Conservation (phyloP, 2,329 filamentous ascomycete genomes). For the Venturia asperata region DNA sequence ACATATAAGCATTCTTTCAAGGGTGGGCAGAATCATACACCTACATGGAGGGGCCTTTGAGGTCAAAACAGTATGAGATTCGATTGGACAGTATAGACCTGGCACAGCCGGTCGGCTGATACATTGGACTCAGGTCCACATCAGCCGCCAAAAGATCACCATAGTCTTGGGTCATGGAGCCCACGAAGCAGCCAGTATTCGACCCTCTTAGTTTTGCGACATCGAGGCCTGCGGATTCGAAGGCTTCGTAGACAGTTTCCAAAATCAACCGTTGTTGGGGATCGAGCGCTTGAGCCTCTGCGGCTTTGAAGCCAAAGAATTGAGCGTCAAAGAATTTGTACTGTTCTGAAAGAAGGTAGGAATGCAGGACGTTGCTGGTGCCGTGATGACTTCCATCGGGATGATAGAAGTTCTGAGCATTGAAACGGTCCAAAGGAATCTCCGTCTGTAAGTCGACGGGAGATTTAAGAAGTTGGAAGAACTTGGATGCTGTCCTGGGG, state of each 20-base stretch:
- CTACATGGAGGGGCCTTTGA: not conserved
- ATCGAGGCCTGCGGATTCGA: not conserved
- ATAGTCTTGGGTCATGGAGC: slow-evolving; percentile 15
- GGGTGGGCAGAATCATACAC: too few relatives aligned
- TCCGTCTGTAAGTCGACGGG: not conserved
- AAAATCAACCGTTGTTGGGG: slow-evolving; percentile 6
- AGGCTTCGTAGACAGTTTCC: not conserved
- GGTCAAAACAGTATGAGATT: slow-evolving; percentile 8
- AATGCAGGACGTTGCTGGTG: not conserved
- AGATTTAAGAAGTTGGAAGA: not conserved
- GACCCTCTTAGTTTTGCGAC: slow-evolving; percentile 11
- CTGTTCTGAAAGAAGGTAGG: not conserved
- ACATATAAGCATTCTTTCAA: too few relatives aligned
- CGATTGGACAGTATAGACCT: not conserved
- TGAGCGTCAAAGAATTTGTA: not conserved
- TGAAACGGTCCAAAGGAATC: slow-evolving; percentile 13
- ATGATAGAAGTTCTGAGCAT: slow-evolving; percentile 6
- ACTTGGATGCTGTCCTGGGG: not conserved
- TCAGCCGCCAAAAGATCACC: slow-evolving; percentile 23
- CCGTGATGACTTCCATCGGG: not conserved
- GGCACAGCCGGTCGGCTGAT: slow-evolving; percentile 22
- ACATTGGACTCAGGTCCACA: slow-evolving; percentile 23
- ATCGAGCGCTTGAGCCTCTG: not conserved
- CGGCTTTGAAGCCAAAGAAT: not conserved
- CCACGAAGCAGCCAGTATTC: slow-evolving; percentile 17